Base-by-base conservation (phyloP, 1,284 basidiomycete species). In the Cryptococcus deneoformans region DNA sequence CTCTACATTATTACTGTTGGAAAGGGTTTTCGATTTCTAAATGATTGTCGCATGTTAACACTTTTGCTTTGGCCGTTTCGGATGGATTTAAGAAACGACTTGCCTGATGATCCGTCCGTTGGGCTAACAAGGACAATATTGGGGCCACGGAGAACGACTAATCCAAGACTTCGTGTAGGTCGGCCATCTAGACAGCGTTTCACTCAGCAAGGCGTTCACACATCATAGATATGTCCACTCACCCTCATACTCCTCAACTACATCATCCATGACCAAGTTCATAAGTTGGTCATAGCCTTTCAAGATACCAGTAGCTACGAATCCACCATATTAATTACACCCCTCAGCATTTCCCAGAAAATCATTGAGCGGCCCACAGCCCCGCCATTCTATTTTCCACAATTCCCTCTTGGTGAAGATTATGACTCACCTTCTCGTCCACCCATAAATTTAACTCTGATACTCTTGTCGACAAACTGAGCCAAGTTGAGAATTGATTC, bases 241-340 rank as follows among this genome's bases (percentile, higher is more conserved):
- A 79, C 78, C 72, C 61, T 76, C 70, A 46, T 72, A 76, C 54
- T 75, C 73, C 64, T 79, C 78, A n/a, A 75, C 69, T 0, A 79
- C 78, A 51, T 79, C 78, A 57, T 79, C 78, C 70, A 79, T 71
- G 40, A 79, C 95, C 56, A 99, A 86, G 77, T 99, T 99, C 68
- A 99, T 85, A 46, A 99, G 82, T 71, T 98, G 94, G 79, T 99
- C 96, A 72, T 87, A 98, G 11, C 95, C 95, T 79, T 99, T 99
- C 63, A 99, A 80, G 11, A 88, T 83, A 9, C 95, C 95, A 14
- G 86, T 89, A 47, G 98, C 96, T 98, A 70, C 2, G 20, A 29
- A 29, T 29, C 29, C 29, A 29, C 29, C 29, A 29, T 29, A 29
- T 29, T 5, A 29, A 5, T 29, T 29, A 29, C 5, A 5, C 29